A percentile compares a stretch with the other conserved stretches of the same genome.
Conservation (phyloP, 2,329 filamentous ascomycete genomes). For the Raffaelea arxii region DNA sequence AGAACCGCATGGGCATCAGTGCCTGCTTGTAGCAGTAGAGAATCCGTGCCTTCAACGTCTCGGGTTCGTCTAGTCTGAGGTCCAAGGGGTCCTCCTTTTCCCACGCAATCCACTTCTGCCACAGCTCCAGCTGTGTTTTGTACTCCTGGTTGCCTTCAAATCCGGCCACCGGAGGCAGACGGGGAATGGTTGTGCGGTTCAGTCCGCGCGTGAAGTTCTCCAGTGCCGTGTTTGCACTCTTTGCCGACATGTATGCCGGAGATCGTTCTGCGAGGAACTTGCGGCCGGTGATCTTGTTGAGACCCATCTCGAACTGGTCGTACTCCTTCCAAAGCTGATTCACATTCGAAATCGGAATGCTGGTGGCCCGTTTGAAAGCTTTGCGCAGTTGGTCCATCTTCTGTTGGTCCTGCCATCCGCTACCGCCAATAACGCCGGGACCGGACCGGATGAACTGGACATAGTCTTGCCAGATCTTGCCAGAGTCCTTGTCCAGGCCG, state of each 20-base stretch:
- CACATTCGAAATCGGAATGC: slow-evolving; percentile 73
- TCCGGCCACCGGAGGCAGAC: slow-evolving; percentile 71
- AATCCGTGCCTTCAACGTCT: slow-evolving; percentile 66
- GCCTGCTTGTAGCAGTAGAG: slow-evolving; percentile 91
- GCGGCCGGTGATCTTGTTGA: slow-evolving; percentile 88
- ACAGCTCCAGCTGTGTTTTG: slow-evolving; percentile 71
- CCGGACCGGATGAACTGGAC: slow-evolving; percentile 85
- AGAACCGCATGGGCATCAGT: slow-evolving; percentile 85
- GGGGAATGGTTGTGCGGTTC: slow-evolving; percentile 66
- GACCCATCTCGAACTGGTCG: slow-evolving; percentile 85
- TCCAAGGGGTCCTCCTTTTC: slow-evolving; percentile 90
- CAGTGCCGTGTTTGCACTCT: slow-evolving; percentile 81
- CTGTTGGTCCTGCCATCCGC: slow-evolving; percentile 90
- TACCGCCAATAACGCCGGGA: slow-evolving; percentile 76
- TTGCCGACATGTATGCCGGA: slow-evolving; percentile 89
- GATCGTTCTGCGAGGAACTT: slow-evolving; percentile 93
- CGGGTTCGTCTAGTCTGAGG: slow-evolving; percentile 69
- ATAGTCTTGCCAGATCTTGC: slow-evolving; percentile 87
- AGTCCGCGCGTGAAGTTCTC: slow-evolving; percentile 77
- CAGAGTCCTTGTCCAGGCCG: slow-evolving; percentile 84
- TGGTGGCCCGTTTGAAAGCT: slow-evolving; percentile 83
- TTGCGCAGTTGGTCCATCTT: slow-evolving; percentile 94
- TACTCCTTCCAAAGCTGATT: slow-evolving; percentile 94
- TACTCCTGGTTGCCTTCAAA: slow-evolving; percentile 85
- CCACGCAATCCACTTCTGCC: slow-evolving; percentile 93